Conservation (phyloP, 306 rosid species). For the Rosa rugosa region DNA sequence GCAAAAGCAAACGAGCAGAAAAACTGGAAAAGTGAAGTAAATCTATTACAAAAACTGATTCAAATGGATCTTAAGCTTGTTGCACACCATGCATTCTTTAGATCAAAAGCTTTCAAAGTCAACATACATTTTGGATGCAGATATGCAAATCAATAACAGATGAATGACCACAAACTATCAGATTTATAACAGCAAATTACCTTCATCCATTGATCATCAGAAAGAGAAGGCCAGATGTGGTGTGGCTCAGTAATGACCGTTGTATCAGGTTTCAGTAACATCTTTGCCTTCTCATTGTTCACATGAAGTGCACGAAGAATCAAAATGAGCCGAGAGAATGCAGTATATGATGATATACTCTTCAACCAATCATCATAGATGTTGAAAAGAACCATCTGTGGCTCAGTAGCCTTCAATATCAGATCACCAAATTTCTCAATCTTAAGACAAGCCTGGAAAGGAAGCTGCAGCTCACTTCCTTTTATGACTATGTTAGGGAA, state of each 20-base stretch:
- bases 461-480: constrained; percentile 99
- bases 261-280: constrained; percentile 96
- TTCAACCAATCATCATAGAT: constrained; percentile 99
- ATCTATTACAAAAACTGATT: background rate
- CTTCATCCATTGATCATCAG: constrained; percentile 99
- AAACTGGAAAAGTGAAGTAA: background rate
- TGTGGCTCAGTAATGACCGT: constrained; percentile 91
- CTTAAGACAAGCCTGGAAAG: constrained; percentile 98
- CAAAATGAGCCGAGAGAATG: constrained; percentile 93
- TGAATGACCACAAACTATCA: background rate
- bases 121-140: background rate
- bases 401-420: constrained; percentile 97
- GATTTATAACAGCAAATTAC: constrained; percentile 30
- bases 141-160: background rate
- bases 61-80: background rate
- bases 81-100: background rate
- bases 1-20: background rate
- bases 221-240: constrained; percentile 99
- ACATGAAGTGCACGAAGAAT: constrained; percentile 95
- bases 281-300: constrained; percentile 97
- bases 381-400: constrained; percentile 99
- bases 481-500: constrained; percentile 96
- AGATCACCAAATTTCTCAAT: constrained; percentile 98
- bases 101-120: background rate
- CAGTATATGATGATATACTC: constrained; percentile 96